These are phyloP conservation scores for Solanum chiquidenum DNA, from an alignment of 257 asterid genomes.

Conservation along the genomic window DNA sequence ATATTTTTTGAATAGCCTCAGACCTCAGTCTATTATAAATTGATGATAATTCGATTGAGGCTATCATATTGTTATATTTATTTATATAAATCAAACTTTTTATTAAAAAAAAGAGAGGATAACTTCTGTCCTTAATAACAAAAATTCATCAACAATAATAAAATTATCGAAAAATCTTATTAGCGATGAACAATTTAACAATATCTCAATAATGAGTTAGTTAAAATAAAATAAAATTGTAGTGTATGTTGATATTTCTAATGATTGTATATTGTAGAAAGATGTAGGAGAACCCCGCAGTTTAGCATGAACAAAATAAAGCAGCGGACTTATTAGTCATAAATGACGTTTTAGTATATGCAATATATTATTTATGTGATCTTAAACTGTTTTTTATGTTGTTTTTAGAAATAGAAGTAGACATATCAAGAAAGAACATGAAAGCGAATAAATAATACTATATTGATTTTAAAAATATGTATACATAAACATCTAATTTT, in stretches of 20 bases:
- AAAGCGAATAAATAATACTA: neutral
- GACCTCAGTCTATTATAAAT: no score
- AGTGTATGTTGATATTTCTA: neutral
- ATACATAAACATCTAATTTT: no score
- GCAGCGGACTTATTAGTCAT: neutral
- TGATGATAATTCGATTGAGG: neutral
- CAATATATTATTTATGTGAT: neutral
- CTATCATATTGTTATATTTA: neutral
- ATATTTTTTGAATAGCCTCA: no score
- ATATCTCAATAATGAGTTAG: neutral
- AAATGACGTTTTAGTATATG: neutral
- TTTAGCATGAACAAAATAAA: neutral
- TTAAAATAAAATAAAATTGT: no score
- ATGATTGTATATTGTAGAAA: neutral
- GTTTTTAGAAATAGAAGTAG: no score
- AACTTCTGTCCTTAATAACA: neutral
- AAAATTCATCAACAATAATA: neutral
- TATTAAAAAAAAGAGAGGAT: neutral
- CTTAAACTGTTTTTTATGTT: neutral
- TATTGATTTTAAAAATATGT: neutral
- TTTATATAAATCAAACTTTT: neutral
- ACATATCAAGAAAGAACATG: no score
- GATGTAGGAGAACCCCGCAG: neutral
- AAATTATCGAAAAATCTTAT: neutral
- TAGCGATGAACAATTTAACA: neutral